phyloP scores from a whole-genome alignment of 805 yeast species.

The Suhomyces sp. region DNA sequence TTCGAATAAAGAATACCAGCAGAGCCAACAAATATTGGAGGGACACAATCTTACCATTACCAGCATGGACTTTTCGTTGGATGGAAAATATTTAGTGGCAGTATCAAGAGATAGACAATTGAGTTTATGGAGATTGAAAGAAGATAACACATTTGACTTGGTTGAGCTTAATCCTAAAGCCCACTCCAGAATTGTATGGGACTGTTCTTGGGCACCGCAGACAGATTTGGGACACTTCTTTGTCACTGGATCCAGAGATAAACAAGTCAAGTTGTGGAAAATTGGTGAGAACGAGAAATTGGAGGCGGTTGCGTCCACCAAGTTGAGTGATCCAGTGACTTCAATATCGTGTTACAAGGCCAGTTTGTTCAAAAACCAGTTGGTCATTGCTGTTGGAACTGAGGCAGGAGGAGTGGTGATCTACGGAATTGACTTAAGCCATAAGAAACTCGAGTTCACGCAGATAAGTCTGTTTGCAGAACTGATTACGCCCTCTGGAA shows the following conservation, averaged over 20 bases:
- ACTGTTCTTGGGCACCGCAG: slow-evolving; percentile 77
- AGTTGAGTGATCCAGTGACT: slow-evolving; percentile 60
- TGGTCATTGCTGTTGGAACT: slow-evolving; percentile 60
- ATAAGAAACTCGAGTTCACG: too few relatives aligned
- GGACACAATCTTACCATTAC: slow-evolving; percentile 88
- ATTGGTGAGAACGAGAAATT: slow-evolving; percentile 38
- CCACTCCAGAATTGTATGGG: slow-evolving; percentile 93
- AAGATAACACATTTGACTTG: slow-evolving; percentile 34
- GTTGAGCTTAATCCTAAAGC: slow-evolving; percentile 62
- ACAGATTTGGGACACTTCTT: slow-evolving; percentile 41
- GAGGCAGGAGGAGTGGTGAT: slow-evolving; percentile 64
- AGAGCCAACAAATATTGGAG: slow-evolving; percentile 43
- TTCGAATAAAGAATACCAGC: slow-evolving; percentile 54
- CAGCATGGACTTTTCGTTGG: slow-evolving; percentile 71
- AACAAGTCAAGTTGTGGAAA: slow-evolving; percentile 71
- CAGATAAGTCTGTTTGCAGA: slow-evolving; percentile 34
- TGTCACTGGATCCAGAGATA: slow-evolving; percentile 86
- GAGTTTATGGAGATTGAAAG: slow-evolving; percentile 62
- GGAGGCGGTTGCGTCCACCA: slow-evolving; percentile 37
- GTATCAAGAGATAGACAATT: slow-evolving; percentile 90
- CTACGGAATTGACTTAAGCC: slow-evolving; percentile 34
- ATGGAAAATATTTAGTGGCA: slow-evolving; percentile 61
- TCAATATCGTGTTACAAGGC: slow-evolving; percentile 53
- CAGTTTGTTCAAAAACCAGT: slow-evolving; percentile 22
- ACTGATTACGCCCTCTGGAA: slow-evolving; percentile 55